Evolutionary conservation across 75 land plant species (phyloP).

Genomic region (Ceratopteris richardii): DNA sequence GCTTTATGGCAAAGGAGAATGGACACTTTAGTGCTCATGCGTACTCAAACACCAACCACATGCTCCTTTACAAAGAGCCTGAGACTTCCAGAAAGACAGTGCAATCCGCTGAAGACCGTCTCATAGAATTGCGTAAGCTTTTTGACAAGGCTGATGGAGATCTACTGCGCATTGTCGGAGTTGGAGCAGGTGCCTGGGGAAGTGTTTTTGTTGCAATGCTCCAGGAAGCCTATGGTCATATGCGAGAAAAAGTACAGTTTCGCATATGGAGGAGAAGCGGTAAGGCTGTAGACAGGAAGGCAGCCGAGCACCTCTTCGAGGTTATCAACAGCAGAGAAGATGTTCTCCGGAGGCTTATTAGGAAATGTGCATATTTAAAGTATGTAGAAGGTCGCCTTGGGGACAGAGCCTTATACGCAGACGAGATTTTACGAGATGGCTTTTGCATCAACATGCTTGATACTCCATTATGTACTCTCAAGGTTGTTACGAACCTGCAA

Average conservation of each 20-base stretch:
- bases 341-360: slow-evolving; percentile 36
- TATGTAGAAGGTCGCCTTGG: slow-evolving; percentile 44
- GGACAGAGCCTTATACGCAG: slow-evolving; percentile 34
- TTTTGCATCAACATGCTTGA: slow-evolving; percentile 45
- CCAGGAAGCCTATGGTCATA: slow-evolving; percentile 32
- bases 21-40: background rate
- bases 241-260: slow-evolving; percentile 30
- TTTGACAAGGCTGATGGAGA: slow-evolving; percentile 32
- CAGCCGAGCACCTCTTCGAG: slow-evolving; percentile 42
- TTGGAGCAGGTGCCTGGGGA: slow-evolving; percentile 46
- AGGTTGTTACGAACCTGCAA: slow-evolving; percentile 44
- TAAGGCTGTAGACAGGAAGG: slow-evolving; percentile 25
- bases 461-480: slow-evolving; percentile 38
- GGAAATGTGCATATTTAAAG: slow-evolving; percentile 43
- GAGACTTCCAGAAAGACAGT: background rate
- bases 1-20: background rate
- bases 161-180: slow-evolving; percentile 27
- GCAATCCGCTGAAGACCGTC: slow-evolving; percentile 14
- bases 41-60: background rate
- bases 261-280: slow-evolving; percentile 39
- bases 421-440: slow-evolving; percentile 41
- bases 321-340: slow-evolving; percentile 41
- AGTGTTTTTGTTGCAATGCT: slow-evolving; percentile 39
- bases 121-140: slow-evolving; percentile 23
- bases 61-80: background rate